A percentile compares a stretch with the other conserved stretches of the same genome.
phyloP scores from a whole-genome alignment of 352 stramenopile species.

The Phytophthora ohioensis region DNA sequence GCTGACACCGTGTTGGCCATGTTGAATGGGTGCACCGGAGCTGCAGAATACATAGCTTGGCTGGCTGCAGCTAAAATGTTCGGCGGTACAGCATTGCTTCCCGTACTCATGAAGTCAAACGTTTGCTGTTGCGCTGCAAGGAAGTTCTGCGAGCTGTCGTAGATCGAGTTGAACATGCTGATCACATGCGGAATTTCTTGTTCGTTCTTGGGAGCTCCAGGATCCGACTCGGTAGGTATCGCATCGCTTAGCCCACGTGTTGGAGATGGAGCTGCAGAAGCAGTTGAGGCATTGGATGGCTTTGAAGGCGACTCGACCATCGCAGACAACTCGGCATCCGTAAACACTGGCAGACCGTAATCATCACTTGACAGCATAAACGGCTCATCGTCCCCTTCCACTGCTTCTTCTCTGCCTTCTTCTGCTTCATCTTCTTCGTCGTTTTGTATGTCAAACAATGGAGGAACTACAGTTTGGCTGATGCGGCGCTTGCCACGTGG shows the following conservation, averaged over 20 bases:
- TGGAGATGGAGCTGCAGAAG: slow-evolving; percentile 22
- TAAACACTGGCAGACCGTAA: slow-evolving; percentile 51
- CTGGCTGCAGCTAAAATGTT: slow-evolving; percentile 30
- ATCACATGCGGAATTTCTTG: slow-evolving; percentile 72
- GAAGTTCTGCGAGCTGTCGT: slow-evolving; percentile 45
- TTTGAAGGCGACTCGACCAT: slow-evolving; percentile 50
- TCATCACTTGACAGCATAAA: slow-evolving; percentile 45
- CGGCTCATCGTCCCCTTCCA: slow-evolving; percentile 25
- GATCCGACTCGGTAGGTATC: slow-evolving; percentile 19
- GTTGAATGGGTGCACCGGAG: slow-evolving; percentile 9
- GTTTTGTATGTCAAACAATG: slow-evolving; percentile 17
- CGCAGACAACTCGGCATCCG: slow-evolving; percentile 47
- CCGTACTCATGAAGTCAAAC: slow-evolving; percentile 16
- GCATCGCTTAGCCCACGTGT: slow-evolving; percentile 21
- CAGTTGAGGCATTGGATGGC: slow-evolving; percentile 40
- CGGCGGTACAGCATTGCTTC: slow-evolving; percentile 41
- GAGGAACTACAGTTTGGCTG: slow-evolving; percentile 29
- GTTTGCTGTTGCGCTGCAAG: slow-evolving; percentile 22
- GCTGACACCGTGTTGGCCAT: not conserved
- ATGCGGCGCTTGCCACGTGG: slow-evolving; percentile 48
- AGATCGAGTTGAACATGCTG: slow-evolving; percentile 75
- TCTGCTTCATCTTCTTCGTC: slow-evolving; percentile 22
- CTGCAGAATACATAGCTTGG: slow-evolving; percentile 41
- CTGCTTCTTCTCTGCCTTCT: slow-evolving; percentile 20
- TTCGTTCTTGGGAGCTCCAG: slow-evolving; percentile 30